Percentiles rank a stretch among this genome's conserved stretches.
Evolutionary conservation across 768 basidiomycete species (phyloP).

Genomic region (Cystoderma amianthinum): DNA sequence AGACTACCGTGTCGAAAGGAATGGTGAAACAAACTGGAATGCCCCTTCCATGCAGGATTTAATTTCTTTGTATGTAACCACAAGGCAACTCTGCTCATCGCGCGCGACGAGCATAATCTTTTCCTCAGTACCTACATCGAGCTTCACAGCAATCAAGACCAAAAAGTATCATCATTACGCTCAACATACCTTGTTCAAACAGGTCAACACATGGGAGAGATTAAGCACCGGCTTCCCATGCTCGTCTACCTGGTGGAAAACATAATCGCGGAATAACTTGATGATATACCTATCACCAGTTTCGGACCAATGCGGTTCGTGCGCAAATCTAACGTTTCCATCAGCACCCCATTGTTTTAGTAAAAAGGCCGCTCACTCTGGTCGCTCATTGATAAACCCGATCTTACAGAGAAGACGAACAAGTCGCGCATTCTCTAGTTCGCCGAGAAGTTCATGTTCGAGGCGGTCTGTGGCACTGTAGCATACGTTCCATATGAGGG

Average conservation of each 20-base stretch:
- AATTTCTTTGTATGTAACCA: conserved; percentile 90
- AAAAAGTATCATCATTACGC: not conserved
- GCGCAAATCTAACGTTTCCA: conserved; percentile 65
- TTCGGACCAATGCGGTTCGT: conserved; percentile 95
- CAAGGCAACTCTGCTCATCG: conserved; percentile 94
- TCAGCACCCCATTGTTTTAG: not conserved
- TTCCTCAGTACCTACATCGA: conserved; percentile 92
- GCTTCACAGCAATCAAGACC: conserved; percentile 33
- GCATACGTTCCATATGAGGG: not conserved
- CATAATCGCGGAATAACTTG: conserved; percentile 96
- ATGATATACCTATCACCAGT: conserved; percentile 97
- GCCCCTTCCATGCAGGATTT: conserved; percentile 80
- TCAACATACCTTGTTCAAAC: conserved; percentile 79
- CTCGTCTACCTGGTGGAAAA: conserved; percentile 96
- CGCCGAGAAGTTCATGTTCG: conserved; percentile 78
- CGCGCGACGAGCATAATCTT: conserved; percentile 90
- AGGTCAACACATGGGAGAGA: conserved; percentile 83
- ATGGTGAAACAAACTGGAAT: conserved; percentile 54
- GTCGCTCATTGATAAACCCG: conserved; percentile 98
- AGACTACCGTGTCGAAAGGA: conserved; percentile 1
- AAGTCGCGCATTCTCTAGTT: conserved; percentile 90
- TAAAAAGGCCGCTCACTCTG: conserved; percentile 61
- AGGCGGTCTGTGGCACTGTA: conserved; percentile 72
- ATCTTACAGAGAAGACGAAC: conserved; percentile 89
- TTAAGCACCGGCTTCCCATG: conserved; percentile 85